Percentiles rank a stretch among this genome's conserved stretches.
These are phyloP conservation scores for Macaranga tanarius DNA, from an alignment of 441 rosid genomes.

Conservation along the genomic window DNA sequence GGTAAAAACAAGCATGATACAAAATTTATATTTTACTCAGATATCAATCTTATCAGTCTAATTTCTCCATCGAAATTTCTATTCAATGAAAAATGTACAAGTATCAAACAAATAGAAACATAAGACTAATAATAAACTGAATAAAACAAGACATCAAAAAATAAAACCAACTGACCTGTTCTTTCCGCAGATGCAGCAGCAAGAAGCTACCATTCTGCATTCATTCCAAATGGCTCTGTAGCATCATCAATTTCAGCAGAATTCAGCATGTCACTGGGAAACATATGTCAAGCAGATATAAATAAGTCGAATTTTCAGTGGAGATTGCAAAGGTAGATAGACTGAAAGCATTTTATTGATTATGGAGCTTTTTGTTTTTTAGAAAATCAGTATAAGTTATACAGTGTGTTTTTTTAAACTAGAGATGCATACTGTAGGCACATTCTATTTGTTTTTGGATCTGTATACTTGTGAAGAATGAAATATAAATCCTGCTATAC, in stretches of 20 bases:
- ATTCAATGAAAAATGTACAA: background rate
- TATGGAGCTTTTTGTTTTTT: no score
- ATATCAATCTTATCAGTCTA: background rate
- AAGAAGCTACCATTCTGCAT: background rate
- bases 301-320: background rate
- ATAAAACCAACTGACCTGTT: background rate
- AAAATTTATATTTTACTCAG: background rate
- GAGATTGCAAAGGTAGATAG: background rate
- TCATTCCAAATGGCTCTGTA: background rate
- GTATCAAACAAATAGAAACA: no score
- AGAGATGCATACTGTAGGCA: no score
- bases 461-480: background rate
- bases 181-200: background rate
- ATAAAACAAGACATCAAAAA: background rate
- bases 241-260: background rate
- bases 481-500: no score
- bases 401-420: background rate
- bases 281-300: background rate
- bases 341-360: background rate
- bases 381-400: background rate
- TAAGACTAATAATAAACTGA: no score
- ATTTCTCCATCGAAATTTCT: no score
- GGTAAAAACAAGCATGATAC: slow-evolving; percentile 20
- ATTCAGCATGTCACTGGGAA: background rate
- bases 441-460: background rate